A percentile compares a stretch with the other conserved stretches of the same genome.
phyloP scores from a whole-genome alignment of 176 grass and related monocot species.

The Lolium perenne region DNA sequence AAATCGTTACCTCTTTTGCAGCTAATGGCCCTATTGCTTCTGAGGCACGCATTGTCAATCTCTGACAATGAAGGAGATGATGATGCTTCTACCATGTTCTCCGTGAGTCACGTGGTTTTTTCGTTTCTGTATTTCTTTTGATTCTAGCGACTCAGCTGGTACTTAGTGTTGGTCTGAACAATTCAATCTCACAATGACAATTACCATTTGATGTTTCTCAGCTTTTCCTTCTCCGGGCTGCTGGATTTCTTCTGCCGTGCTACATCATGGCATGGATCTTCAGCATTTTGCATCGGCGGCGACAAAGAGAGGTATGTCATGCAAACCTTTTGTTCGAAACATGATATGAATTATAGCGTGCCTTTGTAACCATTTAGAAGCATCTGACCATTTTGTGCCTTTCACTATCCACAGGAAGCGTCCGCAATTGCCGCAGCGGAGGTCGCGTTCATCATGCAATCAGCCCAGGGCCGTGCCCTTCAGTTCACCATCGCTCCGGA shows the following conservation, averaged over 20 bases:
- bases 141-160: conserved; percentile 17
- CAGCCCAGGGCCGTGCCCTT: conserved; percentile 49
- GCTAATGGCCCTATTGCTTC: conserved; percentile 84
- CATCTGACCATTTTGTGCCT: not conserved
- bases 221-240: conserved; percentile 91
- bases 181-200: conserved; percentile 11
- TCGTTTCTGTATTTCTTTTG: not conserved
- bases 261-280: conserved; percentile 95
- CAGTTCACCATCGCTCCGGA: conserved; percentile 88
- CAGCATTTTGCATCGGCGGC: conserved; percentile 78
- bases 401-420: conserved; percentile 60
- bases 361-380: conserved; percentile 29
- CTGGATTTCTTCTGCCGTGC: conserved; percentile 88
- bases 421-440: conserved; percentile 75
- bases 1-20: conserved; percentile 41
- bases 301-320: conserved; percentile 74
- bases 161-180: conserved; percentile 11
- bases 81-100: conserved; percentile 89
- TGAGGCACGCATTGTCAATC: conserved; percentile 82
- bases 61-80: conserved; percentile 82
- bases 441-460: conserved; percentile 92
- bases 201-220: conserved; percentile 40
- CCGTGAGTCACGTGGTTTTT: conserved; percentile 48
- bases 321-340: not conserved
- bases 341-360: not conserved